phyloP scores from a whole-genome alignment of 495 filamentous ascomycete genomes.

The Penicillium maclennaniae region DNA sequence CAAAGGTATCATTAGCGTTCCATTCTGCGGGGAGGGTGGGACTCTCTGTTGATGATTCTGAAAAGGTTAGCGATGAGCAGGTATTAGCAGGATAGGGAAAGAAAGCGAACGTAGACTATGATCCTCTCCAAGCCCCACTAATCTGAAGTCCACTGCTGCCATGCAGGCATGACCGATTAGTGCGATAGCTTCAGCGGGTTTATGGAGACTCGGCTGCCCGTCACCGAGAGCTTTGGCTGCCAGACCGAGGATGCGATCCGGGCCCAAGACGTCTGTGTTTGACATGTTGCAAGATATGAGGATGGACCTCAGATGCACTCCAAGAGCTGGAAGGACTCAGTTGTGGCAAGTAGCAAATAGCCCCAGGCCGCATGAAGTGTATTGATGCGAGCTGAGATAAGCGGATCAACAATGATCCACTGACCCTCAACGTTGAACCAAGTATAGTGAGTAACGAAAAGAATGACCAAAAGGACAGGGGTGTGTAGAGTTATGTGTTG shows the following conservation, averaged over 20 bases:
- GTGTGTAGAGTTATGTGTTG: too few species aligned
- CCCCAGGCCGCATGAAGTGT: background rate
- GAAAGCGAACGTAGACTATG: conserved; percentile 54
- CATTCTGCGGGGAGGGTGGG: conserved; percentile 68
- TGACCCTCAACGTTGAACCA: background rate
- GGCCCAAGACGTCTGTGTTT: conserved; percentile 17
- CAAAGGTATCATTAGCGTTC: conserved; percentile 67
- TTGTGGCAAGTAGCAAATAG: background rate
- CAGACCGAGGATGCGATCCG: conserved; percentile 33
- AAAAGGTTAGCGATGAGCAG: conserved; percentile 6
- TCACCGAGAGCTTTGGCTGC: conserved; percentile 31
- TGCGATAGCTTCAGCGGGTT: conserved; percentile 78
- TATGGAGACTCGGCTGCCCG: conserved; percentile 55
- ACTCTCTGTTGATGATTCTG: conserved; percentile 49
- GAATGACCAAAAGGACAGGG: too few species aligned
- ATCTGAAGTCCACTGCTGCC: conserved; percentile 71
- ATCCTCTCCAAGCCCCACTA: conserved; percentile 81
- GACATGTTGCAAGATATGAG: conserved; percentile 19
- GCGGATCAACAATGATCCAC: background rate
- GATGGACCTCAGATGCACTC: background rate
- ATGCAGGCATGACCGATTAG: conserved; percentile 83
- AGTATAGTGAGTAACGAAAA: too few species aligned
- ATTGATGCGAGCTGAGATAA: background rate
- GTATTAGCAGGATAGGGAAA: background rate
- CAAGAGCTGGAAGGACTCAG: background rate